Conservation (phyloP, 2,329 filamentous ascomycete species). For the Lecanicillium sp. region DNA sequence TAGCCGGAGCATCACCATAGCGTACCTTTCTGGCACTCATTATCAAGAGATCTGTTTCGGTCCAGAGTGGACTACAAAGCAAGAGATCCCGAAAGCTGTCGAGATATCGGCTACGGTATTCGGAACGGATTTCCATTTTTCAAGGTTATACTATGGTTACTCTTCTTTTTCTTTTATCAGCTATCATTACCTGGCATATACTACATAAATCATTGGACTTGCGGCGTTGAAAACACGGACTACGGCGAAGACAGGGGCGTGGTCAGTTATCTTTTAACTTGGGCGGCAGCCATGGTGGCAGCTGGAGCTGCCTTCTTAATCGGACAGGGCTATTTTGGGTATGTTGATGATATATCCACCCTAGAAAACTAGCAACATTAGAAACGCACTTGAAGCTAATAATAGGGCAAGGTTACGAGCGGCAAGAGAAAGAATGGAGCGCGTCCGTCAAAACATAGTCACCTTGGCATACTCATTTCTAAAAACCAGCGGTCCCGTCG, state of each 20-base stretch:
- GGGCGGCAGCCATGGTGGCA: conserved; percentile 14
- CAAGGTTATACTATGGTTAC: neutral
- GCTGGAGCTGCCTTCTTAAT: conserved; percentile 16
- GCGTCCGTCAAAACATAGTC: conserved; percentile 15
- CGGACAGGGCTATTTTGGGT: conserved; percentile 21
- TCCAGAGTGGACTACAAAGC: conserved; percentile 21
- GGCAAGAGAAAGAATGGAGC: conserved; percentile 21
- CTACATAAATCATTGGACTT: neutral
- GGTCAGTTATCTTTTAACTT: neutral
- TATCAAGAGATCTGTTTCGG: conserved; percentile 6
- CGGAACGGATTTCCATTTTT: neutral
- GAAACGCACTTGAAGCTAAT: no score
- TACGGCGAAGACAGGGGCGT: neutral
- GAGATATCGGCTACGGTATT: conserved; percentile 17
- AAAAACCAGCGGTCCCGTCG: conserved; percentile 16
- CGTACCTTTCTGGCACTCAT: neutral
- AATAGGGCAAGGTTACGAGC: conserved; percentile 15
- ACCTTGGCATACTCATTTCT: conserved; percentile 21
- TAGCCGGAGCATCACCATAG: neutral
- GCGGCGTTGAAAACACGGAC: neutral
- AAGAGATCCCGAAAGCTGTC: conserved; percentile 15
- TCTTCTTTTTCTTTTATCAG: neutral
- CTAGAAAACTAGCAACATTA: no score
- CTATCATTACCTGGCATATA: conserved; percentile 3
- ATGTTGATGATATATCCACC: neutral